These are phyloP conservation scores for Trifolium pratense DNA, from an alignment of 306 rosid species.

Conservation along the genomic window DNA sequence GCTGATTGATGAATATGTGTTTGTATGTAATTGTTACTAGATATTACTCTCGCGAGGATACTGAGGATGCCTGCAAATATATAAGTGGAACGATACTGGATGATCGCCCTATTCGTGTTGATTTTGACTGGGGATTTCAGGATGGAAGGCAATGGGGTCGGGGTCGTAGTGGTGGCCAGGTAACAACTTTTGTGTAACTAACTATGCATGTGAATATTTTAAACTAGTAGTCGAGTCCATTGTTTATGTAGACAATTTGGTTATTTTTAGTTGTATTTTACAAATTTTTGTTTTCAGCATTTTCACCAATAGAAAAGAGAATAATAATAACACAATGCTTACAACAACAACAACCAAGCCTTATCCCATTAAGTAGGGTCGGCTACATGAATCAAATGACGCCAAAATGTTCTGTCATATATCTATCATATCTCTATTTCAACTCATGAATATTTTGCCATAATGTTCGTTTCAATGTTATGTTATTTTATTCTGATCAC, in stretches of 20 bases:
- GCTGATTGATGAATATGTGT: constrained; percentile 13
- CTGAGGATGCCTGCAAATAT: constrained; percentile 94
- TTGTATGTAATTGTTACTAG: constrained; percentile 47
- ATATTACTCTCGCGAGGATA: constrained; percentile 91
- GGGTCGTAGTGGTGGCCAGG: constrained; percentile 99
- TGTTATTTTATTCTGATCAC: background rate
- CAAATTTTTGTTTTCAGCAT: background rate
- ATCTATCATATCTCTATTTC: background rate
- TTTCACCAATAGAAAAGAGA: background rate
- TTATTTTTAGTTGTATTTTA: background rate
- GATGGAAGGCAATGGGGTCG: constrained; percentile 99
- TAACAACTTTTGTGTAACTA: constrained; percentile 15
- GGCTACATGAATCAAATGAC: background rate
- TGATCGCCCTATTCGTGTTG: constrained; percentile 99
- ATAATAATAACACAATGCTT: background rate
- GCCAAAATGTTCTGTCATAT: background rate
- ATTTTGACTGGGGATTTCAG: constrained; percentile 99
- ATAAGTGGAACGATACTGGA: constrained; percentile 96
- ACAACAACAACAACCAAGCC: background rate
- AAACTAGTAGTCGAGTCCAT: background rate
- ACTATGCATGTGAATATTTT: background rate
- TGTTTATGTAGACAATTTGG: background rate
- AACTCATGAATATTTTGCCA: background rate
- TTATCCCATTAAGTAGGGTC: background rate
- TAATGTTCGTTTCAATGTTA: background rate